These are phyloP conservation scores for Martensiomyces pterosporus DNA, from an alignment of 192 early-diverging fungal species.

Conservation along the genomic window DNA sequence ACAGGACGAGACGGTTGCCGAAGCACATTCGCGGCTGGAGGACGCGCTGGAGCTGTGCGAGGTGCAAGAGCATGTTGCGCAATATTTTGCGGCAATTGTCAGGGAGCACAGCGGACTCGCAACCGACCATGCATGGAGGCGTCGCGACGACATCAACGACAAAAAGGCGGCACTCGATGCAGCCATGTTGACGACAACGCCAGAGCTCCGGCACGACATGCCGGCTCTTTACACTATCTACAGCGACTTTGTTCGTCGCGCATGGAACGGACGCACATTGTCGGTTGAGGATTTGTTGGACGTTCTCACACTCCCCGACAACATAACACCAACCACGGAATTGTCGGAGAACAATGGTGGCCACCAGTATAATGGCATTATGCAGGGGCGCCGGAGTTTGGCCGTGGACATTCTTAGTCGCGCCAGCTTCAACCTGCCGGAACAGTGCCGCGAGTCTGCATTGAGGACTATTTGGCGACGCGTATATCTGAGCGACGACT, in stretches of 20 bases:
- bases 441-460: constrained; percentile 18
- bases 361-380: constrained; percentile 2
- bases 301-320: constrained; percentile 28
- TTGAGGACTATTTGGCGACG: constrained; percentile 44
- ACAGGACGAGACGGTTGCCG: constrained; percentile 4
- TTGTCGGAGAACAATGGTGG: background rate
- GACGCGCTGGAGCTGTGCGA: constrained; percentile 39
- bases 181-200: constrained; percentile 34
- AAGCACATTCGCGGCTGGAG: constrained; percentile 27
- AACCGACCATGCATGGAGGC: constrained; percentile 4
- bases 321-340: background rate
- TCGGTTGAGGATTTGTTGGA: constrained; percentile 31
- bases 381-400: constrained; percentile 22
- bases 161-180: constrained; percentile 22
- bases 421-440: constrained; percentile 19
- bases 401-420: constrained; percentile 41
- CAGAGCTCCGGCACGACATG: constrained; percentile 21
- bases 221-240: constrained; percentile 37
- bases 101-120: background rate
- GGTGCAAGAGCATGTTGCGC: constrained; percentile 19
- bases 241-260: constrained; percentile 16
- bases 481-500: constrained; percentile 35
- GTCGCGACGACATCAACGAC: constrained; percentile 10
- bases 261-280: constrained; percentile 18
- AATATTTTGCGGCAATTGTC: constrained; percentile 9